Evolutionary conservation across 2,329 filamentous ascomycete genomes (phyloP).

Genomic region (Claviceps sp.): DNA sequence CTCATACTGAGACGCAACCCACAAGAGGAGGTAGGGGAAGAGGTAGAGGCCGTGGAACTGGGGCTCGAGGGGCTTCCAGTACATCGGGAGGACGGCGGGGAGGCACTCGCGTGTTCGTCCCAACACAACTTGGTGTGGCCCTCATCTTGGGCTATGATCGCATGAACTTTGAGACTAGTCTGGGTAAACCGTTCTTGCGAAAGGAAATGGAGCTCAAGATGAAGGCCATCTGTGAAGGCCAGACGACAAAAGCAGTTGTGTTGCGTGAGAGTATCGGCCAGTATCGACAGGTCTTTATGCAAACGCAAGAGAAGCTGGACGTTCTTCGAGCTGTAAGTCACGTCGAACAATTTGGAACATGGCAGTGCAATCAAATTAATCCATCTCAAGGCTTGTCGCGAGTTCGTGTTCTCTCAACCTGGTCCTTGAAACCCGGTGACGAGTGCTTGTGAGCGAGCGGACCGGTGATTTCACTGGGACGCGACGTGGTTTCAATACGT

Average conservation of each 20-base stretch:
- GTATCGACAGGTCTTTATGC: constrained; percentile 75
- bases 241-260: constrained; percentile 58
- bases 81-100: constrained; percentile 30
- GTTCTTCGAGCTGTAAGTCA: constrained; percentile 46
- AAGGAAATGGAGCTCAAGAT: constrained; percentile 98
- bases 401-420: constrained; percentile 20
- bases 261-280: constrained; percentile 73
- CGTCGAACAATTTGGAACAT: neutral
- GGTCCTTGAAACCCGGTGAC: neutral
- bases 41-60: constrained; percentile 27
- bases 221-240: constrained; percentile 90
- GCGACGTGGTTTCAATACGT: neutral
- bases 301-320: constrained; percentile 64
- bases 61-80: constrained; percentile 27
- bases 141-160: constrained; percentile 90
- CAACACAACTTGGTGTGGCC: constrained; percentile 80
- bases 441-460: too few relatives aligned
- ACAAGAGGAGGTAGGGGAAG: constrained; percentile 34
- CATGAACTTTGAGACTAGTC: constrained; percentile 82
- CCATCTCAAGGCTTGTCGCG: constrained; percentile 22
- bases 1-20: constrained; percentile 4
- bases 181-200: constrained; percentile 88
- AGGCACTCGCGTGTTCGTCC: constrained; percentile 74
- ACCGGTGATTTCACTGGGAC: too few relatives aligned
- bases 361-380: neutral